Evolutionary conservation across 164 flowering plant species (phyloP), one percentile per base, ranked within the genome.

Genomic region (Litsea cubeba): DNA sequence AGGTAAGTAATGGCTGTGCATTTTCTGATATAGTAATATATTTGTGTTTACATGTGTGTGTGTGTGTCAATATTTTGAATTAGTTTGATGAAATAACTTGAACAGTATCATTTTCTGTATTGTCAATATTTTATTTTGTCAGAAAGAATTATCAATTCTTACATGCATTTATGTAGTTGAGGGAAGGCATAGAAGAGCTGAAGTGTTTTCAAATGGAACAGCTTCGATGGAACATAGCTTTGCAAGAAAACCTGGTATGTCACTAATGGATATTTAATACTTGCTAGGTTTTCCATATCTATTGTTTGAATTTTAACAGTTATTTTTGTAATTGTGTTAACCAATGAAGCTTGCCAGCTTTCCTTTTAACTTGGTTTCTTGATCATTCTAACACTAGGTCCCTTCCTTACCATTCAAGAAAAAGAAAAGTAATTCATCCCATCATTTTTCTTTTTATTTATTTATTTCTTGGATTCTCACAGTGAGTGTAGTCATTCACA

Each of bases 171-270:
- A 20, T 82, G 81, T 64, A 94, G 97, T 79, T 92, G 83, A 74
- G 79, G 58, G 73, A 80, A 79, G 90, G 75, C 69, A 30, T 91
- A 35, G 77, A 79, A 73, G 90, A 87, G 78, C 82, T 90, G 18
- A 87, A 84, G 88, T 78, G 74, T 67, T 81, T 83, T 63, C 81
- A 74, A 65, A 50, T 18, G 72, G 87, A 86, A 67, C 91, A 91
- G 65, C 62, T 54, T 65, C 64, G 58, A 49, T 88, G 81, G 82
- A 84, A 74, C 46, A 73, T 18, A 68, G 62, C 22, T 14, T 71
- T 91, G 86, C 88, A 91, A 82, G 78, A 81, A 71, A 90, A 88
- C 78, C 86, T 89, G 97, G 98, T 94, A 91, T 24, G 66, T 5
- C 23, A 63, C 46, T 66, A 5, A n/a, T 66, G 18, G 7, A 28